Evolutionary conservation across 306 rosid genomes (phyloP), one percentile per base, ranked within the genome.

Genomic region (Fragaria vesca): DNA sequence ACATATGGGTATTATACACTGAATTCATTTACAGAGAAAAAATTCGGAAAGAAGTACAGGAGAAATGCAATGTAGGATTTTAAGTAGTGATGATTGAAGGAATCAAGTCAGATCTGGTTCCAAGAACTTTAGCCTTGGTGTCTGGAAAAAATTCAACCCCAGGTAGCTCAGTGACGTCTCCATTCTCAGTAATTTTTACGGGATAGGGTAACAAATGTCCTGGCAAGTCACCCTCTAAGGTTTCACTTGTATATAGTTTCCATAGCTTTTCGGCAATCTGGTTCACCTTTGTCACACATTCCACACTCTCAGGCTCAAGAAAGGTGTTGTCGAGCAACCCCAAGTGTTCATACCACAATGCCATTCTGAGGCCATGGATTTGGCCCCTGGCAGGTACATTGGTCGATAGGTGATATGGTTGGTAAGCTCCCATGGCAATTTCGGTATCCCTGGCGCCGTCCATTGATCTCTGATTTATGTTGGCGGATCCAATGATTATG

Each of bases 391-490:
- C 86, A n/a, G 79, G 80, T 71, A 74, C 45, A 15, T 21, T 58
- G 7, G 61, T 72, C 4, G 89, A 79, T 9, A 88, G 78, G 34
- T 86, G 86, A 60, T 75, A n/a, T 18, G 91, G 91, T 69, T 88
- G 89, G 79, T 70, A 85, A 65, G 83, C 87, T 48, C 91, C 91
- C 87, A 88, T 85, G 46, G 86, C 88, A 34, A 87, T 87, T 81
- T 87, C 90, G 0, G 90, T 47, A 55, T 87, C 90, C 73, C 90
- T 65, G 1, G 79, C 83, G 9, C 90, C 90, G 69, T 87, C 88
- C 88, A 87, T 87, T 30, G 90, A 87, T 58, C 90, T 80, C 55
- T 87, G 90, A 54, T 87, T 87, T 67, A 87, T 84, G 83, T 87
- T 87, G 18, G 90, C 86, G 1, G 88, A 87, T 76, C 88, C 90